These are phyloP conservation scores for Petunia hybrid DNA, from an alignment of 305 asterid species.

Conservation along the genomic window DNA sequence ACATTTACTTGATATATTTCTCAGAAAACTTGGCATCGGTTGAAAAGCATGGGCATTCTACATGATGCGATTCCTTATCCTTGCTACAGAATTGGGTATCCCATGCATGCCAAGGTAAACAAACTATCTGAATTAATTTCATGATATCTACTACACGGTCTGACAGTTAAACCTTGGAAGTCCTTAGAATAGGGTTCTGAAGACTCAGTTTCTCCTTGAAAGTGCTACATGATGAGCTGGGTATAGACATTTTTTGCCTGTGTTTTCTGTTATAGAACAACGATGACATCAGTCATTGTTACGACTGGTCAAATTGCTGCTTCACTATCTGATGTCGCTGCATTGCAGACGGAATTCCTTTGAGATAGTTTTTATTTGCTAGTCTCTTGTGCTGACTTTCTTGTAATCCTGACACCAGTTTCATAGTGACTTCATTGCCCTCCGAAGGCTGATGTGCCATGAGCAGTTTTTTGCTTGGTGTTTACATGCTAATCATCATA, in stretches of 20 bases:
- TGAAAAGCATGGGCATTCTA: conserved; percentile 71
- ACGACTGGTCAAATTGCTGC: conserved; percentile 3
- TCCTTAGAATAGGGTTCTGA: background rate
- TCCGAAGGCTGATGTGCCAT: background rate
- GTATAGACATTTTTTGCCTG: background rate
- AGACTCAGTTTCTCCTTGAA: background rate
- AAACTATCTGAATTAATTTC: background rate
- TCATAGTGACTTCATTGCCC: background rate
- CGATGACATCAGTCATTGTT: background rate
- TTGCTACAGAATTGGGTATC: conserved; percentile 62
- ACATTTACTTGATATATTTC: conserved; percentile 22
- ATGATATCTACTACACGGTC: background rate
- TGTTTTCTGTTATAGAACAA: background rate
- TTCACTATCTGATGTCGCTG: background rate
- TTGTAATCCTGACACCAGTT: conserved; percentile 8
- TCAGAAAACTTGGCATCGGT: conserved; percentile 95
- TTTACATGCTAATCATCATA: background rate
- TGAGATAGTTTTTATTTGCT: conserved; percentile 24
- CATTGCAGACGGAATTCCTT: background rate
- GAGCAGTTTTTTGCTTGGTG: background rate
- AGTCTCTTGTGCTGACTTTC: background rate
- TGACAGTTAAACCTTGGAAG: background rate
- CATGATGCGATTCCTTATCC: conserved; percentile 86
- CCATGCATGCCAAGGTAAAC: conserved; percentile 94
- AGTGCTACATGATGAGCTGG: background rate